Percentiles rank a stretch among this genome's conserved stretches.
Evolutionary conservation across 805 yeast species (phyloP).

Genomic region (Nakazawaea siamensis): DNA sequence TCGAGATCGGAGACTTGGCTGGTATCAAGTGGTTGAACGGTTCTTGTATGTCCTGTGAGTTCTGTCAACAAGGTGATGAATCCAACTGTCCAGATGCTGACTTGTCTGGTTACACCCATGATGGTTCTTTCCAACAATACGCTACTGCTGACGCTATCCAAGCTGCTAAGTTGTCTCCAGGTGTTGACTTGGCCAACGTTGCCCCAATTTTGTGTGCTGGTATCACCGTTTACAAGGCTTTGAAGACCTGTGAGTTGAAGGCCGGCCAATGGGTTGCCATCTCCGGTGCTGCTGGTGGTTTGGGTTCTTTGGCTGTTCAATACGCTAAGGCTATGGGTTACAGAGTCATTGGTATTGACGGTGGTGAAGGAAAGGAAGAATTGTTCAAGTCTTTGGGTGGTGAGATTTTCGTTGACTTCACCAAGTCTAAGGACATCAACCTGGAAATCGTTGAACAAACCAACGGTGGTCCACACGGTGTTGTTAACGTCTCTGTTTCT

Average conservation of each 20-base stretch:
- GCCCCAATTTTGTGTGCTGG: slow-evolving; percentile 48
- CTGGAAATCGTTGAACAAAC: slow-evolving; percentile 31
- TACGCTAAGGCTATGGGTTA: slow-evolving; percentile 43
- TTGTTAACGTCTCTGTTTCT: slow-evolving; percentile 44
- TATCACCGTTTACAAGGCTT: slow-evolving; percentile 45
- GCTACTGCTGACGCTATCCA: slow-evolving; percentile 47
- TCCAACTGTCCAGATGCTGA: slow-evolving; percentile 64
- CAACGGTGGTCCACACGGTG: slow-evolving; percentile 46
- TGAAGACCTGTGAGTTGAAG: slow-evolving; percentile 36
- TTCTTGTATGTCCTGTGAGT: slow-evolving; percentile 57
- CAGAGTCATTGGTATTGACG: slow-evolving; percentile 40
- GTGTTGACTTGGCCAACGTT: slow-evolving; percentile 37
- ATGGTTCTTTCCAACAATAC: slow-evolving; percentile 49
- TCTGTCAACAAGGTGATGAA: slow-evolving; percentile 50
- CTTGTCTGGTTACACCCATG: slow-evolving; percentile 68
- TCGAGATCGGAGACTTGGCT: slow-evolving; percentile 57
- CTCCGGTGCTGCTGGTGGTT: slow-evolving; percentile 46
- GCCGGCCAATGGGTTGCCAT: slow-evolving; percentile 46
- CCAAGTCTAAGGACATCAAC: slow-evolving; percentile 29
- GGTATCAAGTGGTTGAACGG: slow-evolving; percentile 68
- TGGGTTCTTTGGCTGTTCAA: slow-evolving; percentile 42
- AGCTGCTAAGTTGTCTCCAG: slow-evolving; percentile 38
- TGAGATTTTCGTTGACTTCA: slow-evolving; percentile 38
- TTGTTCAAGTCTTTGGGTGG: slow-evolving; percentile 34
- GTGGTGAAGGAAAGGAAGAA: slow-evolving; percentile 37